These are phyloP conservation scores for Aspergillus sp. DNA, from an alignment of 2,329 filamentous ascomycete species.

Conservation along the genomic window DNA sequence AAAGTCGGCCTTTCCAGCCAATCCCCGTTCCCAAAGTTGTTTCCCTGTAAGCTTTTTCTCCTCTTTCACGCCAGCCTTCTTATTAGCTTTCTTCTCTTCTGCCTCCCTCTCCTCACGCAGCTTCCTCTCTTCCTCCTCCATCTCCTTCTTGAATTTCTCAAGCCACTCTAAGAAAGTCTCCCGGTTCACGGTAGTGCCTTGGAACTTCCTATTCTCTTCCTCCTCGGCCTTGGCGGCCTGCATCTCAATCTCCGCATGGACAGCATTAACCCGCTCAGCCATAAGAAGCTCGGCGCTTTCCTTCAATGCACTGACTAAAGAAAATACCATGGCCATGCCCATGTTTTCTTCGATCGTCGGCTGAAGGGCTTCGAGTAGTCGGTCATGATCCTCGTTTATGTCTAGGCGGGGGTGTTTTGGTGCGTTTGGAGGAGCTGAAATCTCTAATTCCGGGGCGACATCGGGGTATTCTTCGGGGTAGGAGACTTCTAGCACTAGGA, in stretches of 20 bases:
- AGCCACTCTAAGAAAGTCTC: slow-evolving; percentile 87
- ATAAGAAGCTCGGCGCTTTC: slow-evolving; percentile 89
- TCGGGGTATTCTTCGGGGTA: slow-evolving; percentile 94
- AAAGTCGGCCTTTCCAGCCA: slow-evolving; percentile 69
- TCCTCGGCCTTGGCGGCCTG: slow-evolving; percentile 69
- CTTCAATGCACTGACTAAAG: slow-evolving; percentile 83
- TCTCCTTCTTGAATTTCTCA: slow-evolving; percentile 75
- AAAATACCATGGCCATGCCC: slow-evolving; percentile 98
- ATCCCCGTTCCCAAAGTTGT: slow-evolving; percentile 77
- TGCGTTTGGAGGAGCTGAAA: slow-evolving; percentile 73
- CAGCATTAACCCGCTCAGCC: slow-evolving; percentile 69
- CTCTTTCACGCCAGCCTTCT: slow-evolving; percentile 71
- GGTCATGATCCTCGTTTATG: slow-evolving; percentile 76
- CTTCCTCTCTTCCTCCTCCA: slow-evolving; percentile 71
- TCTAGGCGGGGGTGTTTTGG: slow-evolving; percentile 74
- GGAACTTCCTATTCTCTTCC: slow-evolving; percentile 96
- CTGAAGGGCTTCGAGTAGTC: slow-evolving; percentile 71
- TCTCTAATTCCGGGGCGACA: slow-evolving; percentile 78
- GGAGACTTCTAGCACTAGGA: slow-evolving; percentile 79
- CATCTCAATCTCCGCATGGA: slow-evolving; percentile 57
- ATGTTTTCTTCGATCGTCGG: slow-evolving; percentile 87
- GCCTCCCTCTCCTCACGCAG: slow-evolving; percentile 75
- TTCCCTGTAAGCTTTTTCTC: slow-evolving; percentile 70
- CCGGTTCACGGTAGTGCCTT: slow-evolving; percentile 84
- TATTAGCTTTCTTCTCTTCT: slow-evolving; percentile 80